Percentiles rank a stretch among this genome's conserved stretches.
Conservation (phyloP, 345 rosid genomes). For the Toxicodendron radicans region DNA sequence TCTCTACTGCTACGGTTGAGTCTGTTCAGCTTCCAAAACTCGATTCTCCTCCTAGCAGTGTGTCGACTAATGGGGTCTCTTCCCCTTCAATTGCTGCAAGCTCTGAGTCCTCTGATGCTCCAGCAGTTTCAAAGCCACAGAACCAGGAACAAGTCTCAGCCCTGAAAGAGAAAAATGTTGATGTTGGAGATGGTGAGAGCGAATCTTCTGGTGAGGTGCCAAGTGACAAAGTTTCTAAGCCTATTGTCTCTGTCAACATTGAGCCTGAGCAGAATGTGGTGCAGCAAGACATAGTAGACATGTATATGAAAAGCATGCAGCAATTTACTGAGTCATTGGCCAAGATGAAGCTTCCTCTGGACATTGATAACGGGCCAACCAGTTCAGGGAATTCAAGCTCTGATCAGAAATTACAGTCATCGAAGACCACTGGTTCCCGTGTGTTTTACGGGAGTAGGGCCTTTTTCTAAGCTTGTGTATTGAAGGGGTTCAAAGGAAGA, state of each 20-base stretch:
- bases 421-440: constrained; percentile 77
- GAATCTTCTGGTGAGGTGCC: constrained; percentile 52
- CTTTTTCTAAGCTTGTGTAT: constrained; percentile 67
- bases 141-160: constrained; percentile 47
- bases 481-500: constrained; percentile 41
- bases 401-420: constrained; percentile 64
- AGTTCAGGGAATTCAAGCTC: constrained; percentile 86
- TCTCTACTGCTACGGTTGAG: constrained; percentile 41
- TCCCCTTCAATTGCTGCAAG: constrained; percentile 67
- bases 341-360: constrained; percentile 97
- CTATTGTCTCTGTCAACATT: constrained; percentile 49
- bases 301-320: constrained; percentile 99
- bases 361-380: constrained; percentile 64
- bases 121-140: constrained; percentile 42
- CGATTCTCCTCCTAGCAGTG: constrained; percentile 82
- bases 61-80: constrained; percentile 70
- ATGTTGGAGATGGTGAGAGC: constrained; percentile 43
- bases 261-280: constrained; percentile 79
- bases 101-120: constrained; percentile 56
- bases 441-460: constrained; percentile 98
- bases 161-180: constrained; percentile 39
- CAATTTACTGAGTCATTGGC: constrained; percentile 99
- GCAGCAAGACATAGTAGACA: constrained; percentile 95
- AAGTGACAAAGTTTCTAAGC: constrained; percentile 42
- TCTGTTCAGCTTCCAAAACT: constrained; percentile 56